Evolutionary conservation across 2,329 filamentous ascomycete genomes (phyloP).

Genomic region (Aureobasidium namibiae): DNA sequence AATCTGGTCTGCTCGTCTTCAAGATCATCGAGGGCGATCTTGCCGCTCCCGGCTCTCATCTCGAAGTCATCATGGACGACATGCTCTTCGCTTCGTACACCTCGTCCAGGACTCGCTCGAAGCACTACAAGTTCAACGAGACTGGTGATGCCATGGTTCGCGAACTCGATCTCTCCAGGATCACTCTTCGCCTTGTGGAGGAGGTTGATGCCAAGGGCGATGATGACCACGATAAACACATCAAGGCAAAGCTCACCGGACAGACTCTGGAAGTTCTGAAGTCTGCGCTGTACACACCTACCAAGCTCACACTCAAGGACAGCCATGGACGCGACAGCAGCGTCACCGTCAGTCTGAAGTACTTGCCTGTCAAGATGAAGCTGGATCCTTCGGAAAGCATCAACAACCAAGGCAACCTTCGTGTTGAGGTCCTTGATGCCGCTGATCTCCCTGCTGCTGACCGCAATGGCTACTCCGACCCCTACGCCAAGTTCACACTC

Average conservation of each 20-base stretch:
- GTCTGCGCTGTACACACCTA: slow-evolving; percentile 86
- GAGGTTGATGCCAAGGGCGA: slow-evolving; percentile 67
- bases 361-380: slow-evolving; percentile 87
- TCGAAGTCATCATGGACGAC: slow-evolving; percentile 91
- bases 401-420: slow-evolving; percentile 95
- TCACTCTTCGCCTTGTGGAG: slow-evolving; percentile 79
- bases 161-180: slow-evolving; percentile 90
- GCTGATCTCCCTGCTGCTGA: slow-evolving; percentile 85
- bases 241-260: slow-evolving; percentile 73
- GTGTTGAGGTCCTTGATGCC: slow-evolving; percentile 86
- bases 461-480: slow-evolving; percentile 92
- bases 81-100: slow-evolving; percentile 85
- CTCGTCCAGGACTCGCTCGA: slow-evolving; percentile 65
- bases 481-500: slow-evolving; percentile 89
- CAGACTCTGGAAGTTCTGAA: slow-evolving; percentile 82
- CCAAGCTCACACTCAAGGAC: slow-evolving; percentile 68
- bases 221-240: slow-evolving; percentile 56
- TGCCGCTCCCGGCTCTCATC: slow-evolving; percentile 62
- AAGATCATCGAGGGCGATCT: slow-evolving; percentile 86
- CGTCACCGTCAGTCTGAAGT: slow-evolving; percentile 87
- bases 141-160: slow-evolving; percentile 85
- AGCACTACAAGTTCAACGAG: slow-evolving; percentile 70
- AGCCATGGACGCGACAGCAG: slow-evolving; percentile 68
- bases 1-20: slow-evolving; percentile 90
- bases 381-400: slow-evolving; percentile 94